Percentiles rank a stretch among this genome's conserved stretches.
These are phyloP conservation scores for Dillenia suffruticosa DNA, from an alignment of 164 flowering plant species.

Conservation along the genomic window DNA sequence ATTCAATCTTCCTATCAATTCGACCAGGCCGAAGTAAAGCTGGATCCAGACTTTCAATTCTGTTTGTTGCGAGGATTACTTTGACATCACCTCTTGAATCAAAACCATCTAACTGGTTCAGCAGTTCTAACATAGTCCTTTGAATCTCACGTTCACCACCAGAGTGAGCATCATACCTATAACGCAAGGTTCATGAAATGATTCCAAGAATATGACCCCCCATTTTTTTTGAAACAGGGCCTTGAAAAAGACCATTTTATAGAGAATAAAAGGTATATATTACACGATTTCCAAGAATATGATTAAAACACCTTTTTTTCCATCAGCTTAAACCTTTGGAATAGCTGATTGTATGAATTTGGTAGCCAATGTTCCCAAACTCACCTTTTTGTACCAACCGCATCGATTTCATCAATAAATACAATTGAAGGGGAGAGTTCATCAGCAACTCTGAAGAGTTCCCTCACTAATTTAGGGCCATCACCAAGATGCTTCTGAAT, in stretches of 20 bases:
- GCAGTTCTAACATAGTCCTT: conserved; percentile 87
- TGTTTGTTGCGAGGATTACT: conserved; percentile 94
- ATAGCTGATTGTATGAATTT: no score
- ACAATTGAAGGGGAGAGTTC: conserved; percentile 95
- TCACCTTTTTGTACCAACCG: conserved; percentile 90
- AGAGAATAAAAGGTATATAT: not conserved
- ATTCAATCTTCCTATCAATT: conserved; percentile 87
- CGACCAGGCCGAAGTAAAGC: conserved; percentile 93
- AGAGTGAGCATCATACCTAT: conserved; percentile 89
- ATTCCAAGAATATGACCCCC: no score
- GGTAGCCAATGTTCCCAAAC: not conserved
- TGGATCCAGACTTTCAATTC: conserved; percentile 88
- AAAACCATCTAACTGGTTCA: conserved; percentile 94
- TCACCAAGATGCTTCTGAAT: conserved; percentile 94
- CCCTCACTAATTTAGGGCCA: conserved; percentile 93
- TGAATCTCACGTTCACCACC: conserved; percentile 98
- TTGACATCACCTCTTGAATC: conserved; percentile 95
- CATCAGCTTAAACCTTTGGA: no score
- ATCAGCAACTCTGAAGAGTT: conserved; percentile 92
- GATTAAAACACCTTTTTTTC: no score
- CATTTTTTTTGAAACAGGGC: not conserved
- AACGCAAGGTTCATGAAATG: not conserved
- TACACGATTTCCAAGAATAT: not conserved
- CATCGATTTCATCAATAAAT: conserved; percentile 96
- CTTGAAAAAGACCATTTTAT: not conserved